phyloP scores from a whole-genome alignment of 2,329 filamentous ascomycete species.

The Calonectria honghensis region DNA sequence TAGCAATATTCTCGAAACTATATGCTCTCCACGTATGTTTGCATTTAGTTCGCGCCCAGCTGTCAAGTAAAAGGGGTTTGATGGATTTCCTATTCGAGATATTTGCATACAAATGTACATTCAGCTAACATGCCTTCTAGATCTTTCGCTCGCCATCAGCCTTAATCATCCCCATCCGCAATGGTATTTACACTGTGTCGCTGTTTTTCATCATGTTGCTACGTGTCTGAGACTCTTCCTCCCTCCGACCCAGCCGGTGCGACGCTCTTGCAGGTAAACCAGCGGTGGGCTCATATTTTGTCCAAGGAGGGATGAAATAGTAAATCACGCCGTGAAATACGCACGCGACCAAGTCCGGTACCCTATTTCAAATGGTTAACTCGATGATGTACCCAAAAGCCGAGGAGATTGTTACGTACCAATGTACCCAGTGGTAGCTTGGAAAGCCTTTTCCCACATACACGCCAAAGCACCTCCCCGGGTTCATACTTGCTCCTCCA shows the following conservation, averaged over 20 bases:
- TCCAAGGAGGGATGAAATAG: conserved; percentile 48
- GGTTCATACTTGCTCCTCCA: conserved; percentile 50
- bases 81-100: background rate
- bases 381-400: fast-evolving
- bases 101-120: background rate
- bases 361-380: conserved; percentile 40
- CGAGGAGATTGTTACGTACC: conserved; percentile 38
- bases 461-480: conserved; percentile 48
- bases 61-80: background rate
- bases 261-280: background rate
- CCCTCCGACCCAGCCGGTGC: background rate
- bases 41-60: background rate
- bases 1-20: background rate
- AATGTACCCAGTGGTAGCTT: conserved; percentile 53
- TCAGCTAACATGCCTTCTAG: background rate
- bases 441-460: conserved; percentile 51
- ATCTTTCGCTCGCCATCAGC: background rate
- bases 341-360: conserved; percentile 40
- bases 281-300: conserved; percentile 20
- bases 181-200: conserved; percentile 2
- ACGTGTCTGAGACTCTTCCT: background rate
- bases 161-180: background rate
- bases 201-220: background rate
- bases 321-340: conserved; percentile 44
- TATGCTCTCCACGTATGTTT: background rate